Percentiles rank a stretch among this genome's conserved stretches.
Evolutionary conservation across 2,329 filamentous ascomycete genomes (phyloP).

Genomic region (Colletotrichum zoysiae): DNA sequence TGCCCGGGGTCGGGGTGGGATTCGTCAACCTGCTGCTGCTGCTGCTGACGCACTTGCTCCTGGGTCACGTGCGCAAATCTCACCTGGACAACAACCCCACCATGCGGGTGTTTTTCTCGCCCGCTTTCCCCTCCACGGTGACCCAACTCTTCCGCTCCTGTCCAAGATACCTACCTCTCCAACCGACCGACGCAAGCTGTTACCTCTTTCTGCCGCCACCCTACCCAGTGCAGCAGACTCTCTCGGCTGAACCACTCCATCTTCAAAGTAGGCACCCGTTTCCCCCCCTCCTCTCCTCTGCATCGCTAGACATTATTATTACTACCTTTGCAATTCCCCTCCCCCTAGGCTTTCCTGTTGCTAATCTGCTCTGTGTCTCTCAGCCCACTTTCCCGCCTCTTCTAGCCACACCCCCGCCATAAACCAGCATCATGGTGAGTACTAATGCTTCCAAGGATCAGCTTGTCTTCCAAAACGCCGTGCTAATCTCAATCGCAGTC

Average conservation of each 20-base stretch:
- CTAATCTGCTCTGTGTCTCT: slow-evolving; percentile 38
- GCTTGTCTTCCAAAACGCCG: slow-evolving; percentile 16
- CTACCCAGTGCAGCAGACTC: slow-evolving; percentile 36
- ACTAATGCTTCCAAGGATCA: slow-evolving; percentile 42
- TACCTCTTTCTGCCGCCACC: slow-evolving; percentile 41
- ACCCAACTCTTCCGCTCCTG: slow-evolving; percentile 42
- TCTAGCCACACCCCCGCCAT: slow-evolving; percentile 43
- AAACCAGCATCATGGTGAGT: slow-evolving; percentile 57
- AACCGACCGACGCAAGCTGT: slow-evolving; percentile 41
- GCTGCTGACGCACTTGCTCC: slow-evolving; percentile 35
- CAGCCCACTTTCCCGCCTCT: slow-evolving; percentile 42
- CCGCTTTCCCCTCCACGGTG: slow-evolving; percentile 41
- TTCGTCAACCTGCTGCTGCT: slow-evolving; percentile 41
- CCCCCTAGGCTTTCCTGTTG: slow-evolving; percentile 9
- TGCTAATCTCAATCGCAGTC: slow-evolving; percentile 58
- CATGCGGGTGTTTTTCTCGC: slow-evolving; percentile 44
- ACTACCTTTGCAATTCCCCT: slow-evolving; percentile 19
- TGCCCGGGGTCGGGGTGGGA: slow-evolving; percentile 20
- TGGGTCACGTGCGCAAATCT: slow-evolving; percentile 43
- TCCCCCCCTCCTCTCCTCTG: background rate
- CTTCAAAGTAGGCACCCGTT: slow-evolving; percentile 32
- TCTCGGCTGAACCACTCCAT: slow-evolving; percentile 31
- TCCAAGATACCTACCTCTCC: slow-evolving; percentile 43
- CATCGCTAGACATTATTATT: slow-evolving; percentile 12
- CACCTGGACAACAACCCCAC: slow-evolving; percentile 44